These are phyloP conservation scores for Talaromyces stipitatus DNA, from an alignment of 495 filamentous ascomycete genomes.

Conservation along the genomic window DNA sequence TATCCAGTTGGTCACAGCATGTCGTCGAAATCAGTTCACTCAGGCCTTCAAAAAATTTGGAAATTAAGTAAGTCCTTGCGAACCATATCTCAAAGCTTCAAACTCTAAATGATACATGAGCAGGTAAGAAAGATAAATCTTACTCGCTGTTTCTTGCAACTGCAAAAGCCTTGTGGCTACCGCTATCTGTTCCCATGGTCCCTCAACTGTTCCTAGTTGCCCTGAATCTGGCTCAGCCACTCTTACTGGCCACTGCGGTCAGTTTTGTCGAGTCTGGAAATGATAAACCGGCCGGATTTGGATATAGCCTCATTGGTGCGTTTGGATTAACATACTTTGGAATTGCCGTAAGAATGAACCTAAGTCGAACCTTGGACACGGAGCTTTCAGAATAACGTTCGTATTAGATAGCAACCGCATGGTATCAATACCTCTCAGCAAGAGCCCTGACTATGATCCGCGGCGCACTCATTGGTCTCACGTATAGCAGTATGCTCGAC, in stretches of 20 bases:
- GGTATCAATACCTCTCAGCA: slow-evolving; percentile 38
- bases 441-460: slow-evolving; percentile 52
- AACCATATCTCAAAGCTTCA: slow-evolving; percentile 6
- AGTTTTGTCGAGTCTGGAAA: background rate
- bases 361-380: slow-evolving; percentile 32
- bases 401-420: slow-evolving; percentile 2
- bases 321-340: slow-evolving; percentile 53
- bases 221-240: slow-evolving; percentile 49
- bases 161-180: slow-evolving; percentile 17
- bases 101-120: background rate
- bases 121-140: slow-evolving; percentile 5
- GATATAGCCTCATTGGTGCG: slow-evolving; percentile 60
- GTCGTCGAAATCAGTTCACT: slow-evolving; percentile 6
- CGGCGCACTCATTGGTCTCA: slow-evolving; percentile 47
- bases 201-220: slow-evolving; percentile 40
- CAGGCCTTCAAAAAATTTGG: background rate
- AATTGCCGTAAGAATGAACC: slow-evolving; percentile 43
- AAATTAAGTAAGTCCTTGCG: slow-evolving; percentile 9
- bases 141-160: slow-evolving; percentile 1
- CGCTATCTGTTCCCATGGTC: slow-evolving; percentile 31
- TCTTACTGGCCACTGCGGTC: slow-evolving; percentile 36
- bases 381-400: background rate
- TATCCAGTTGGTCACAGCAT: slow-evolving; percentile 20
- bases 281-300: too few species aligned
- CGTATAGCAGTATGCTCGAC: slow-evolving; percentile 43